These are phyloP conservation scores for Clavariopsis aquatica DNA, from an alignment of 495 filamentous ascomycete species.

Conservation along the genomic window DNA sequence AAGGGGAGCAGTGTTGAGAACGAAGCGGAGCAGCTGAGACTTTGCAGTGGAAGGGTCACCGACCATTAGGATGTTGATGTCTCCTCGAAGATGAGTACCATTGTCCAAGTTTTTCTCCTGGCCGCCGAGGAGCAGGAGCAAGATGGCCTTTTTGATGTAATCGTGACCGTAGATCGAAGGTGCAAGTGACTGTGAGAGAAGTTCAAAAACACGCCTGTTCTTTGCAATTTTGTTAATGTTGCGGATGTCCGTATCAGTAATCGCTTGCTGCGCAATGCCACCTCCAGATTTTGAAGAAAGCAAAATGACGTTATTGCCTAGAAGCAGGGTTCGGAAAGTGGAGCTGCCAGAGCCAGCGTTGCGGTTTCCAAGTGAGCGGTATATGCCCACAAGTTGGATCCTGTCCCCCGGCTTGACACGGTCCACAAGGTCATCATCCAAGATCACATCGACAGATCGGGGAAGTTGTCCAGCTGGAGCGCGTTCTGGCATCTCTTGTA, in stretches of 20 bases:
- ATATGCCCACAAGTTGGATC: conserved; percentile 94
- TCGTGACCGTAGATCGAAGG: conserved; percentile 97
- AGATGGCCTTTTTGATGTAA: conserved; percentile 96
- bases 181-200: conserved; percentile 94
- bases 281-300: conserved; percentile 95
- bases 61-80: conserved; percentile 99
- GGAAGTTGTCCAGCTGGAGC: conserved; percentile 95
- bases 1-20: conserved; percentile 93
- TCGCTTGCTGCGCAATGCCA: conserved; percentile 85
- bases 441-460: conserved; percentile 93
- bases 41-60: conserved; percentile 98
- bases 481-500: conserved; percentile 99
- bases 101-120: conserved; percentile 99
- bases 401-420: conserved; percentile 92
- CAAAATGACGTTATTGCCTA: conserved; percentile 94
- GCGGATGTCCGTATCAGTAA: conserved; percentile 96
- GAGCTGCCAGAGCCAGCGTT: conserved; percentile 84
- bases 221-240: conserved; percentile 98
- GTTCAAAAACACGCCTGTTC: conserved; percentile 89
- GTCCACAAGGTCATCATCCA: conserved; percentile 97
- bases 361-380: conserved; percentile 88
- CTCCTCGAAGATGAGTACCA: conserved; percentile 94
- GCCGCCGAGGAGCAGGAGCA: conserved; percentile 95
- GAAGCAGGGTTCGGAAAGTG: conserved; percentile 86
- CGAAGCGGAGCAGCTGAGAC: conserved; percentile 95